A percentile compares a stretch with the other conserved stretches of the same genome.
Conservation (phyloP, 495 filamentous ascomycete species). For the Aspergillus steynii region DNA sequence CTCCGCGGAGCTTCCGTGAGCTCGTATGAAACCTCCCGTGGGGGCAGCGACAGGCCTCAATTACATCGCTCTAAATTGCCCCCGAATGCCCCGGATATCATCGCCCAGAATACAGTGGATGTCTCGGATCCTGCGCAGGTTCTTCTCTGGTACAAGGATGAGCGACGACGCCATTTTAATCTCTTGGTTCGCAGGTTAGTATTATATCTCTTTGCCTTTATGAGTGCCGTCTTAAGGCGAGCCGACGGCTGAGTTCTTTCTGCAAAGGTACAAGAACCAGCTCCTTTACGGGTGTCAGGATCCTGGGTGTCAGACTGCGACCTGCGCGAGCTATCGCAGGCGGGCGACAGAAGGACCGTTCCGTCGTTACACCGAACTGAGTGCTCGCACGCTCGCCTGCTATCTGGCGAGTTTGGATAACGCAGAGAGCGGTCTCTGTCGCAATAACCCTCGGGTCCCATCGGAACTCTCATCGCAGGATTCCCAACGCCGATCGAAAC, state of each 20-base stretch:
- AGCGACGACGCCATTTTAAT: constrained; percentile 53
- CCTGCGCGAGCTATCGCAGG: constrained; percentile 77
- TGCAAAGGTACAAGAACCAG: constrained; percentile 74
- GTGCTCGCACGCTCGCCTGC: constrained; percentile 74
- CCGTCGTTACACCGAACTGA: constrained; percentile 67
- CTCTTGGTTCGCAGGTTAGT: constrained; percentile 52
- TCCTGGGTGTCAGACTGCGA: constrained; percentile 68
- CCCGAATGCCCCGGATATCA: constrained; percentile 47
- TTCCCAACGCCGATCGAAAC: constrained; percentile 30
- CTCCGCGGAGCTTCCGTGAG: constrained; percentile 48
- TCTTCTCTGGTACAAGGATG: constrained; percentile 49
- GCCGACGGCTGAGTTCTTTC: constrained; percentile 13
- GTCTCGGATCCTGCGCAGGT: constrained; percentile 47
- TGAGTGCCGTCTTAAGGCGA: not conserved
- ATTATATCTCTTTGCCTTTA: not conserved
- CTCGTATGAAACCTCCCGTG: constrained; percentile 33
- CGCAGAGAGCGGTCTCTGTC: constrained; percentile 72
- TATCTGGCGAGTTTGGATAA: constrained; percentile 79
- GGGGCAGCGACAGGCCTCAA: constrained; percentile 31
- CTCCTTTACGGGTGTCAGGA: constrained; percentile 79
- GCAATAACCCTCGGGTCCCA: constrained; percentile 44
- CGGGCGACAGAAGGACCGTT: constrained; percentile 66
- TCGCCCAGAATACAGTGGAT: constrained; percentile 50
- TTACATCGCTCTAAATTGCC: constrained; percentile 47
- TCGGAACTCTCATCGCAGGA: constrained; percentile 31